Evolutionary conservation across 2,329 filamentous ascomycete species (phyloP), one percentile per base, ranked within the genome.

Genomic region (Clonostachys rosea): DNA sequence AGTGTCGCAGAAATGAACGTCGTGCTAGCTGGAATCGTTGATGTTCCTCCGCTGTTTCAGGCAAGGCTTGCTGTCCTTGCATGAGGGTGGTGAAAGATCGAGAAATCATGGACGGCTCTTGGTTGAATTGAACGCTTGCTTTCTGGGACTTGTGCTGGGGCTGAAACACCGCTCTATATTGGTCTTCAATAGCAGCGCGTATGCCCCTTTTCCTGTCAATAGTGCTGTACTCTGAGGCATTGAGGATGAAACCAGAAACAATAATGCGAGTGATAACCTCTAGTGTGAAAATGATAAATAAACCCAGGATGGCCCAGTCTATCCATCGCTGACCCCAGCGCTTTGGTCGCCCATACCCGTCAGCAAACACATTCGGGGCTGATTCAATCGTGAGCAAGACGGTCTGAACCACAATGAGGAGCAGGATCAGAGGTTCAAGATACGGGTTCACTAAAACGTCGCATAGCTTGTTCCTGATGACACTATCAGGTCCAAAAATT

Each of bases 181-280:
- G 91, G 51, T 89, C 84, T 40, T 82, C 71, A 17, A 96, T 72
- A 11, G 86, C 88, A 53, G 85, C 83, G 45, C 81, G 83, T 9
- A 96, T 68, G 11, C 91, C 89, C 34, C 85, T 75, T 53, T 86
- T 81, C 46, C 89, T 81, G 64, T 95, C 88, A 51, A 95, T 87
- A 6, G 91, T 95, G 65, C 89, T 96, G 65, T 96, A 96, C 61
- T 96, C 91, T 9, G 83, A 73, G 2, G 94, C 88, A 61, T 99
- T 99, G 54, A 95, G 74, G 34, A 99, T 76, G 56, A 99, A 87
- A 1, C 94, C 95, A 1, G 94, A 99, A 1, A 99, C 95, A 50
- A 99, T 86, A 40, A 91, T 85, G 47, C 91, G 87, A 50, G 89
- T 83, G 47, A 86, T 71, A 35, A 95, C 78, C 65, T 99, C 95